Evolutionary conservation across 768 basidiomycete species (phyloP).

Genomic region (Omphalotus guepiniiformis): DNA sequence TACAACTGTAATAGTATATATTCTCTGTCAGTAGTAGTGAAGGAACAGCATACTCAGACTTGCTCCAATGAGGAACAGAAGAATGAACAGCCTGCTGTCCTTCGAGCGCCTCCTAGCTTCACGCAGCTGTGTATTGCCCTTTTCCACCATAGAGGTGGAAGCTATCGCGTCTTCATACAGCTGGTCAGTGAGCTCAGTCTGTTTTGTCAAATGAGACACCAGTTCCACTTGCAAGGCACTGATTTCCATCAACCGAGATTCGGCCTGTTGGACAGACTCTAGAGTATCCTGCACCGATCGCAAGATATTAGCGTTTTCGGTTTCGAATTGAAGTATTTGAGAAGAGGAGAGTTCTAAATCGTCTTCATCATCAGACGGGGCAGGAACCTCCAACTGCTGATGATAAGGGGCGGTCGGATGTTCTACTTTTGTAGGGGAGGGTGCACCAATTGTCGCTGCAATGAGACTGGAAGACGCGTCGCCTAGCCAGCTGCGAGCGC

Average conservation of each 20-base stretch:
- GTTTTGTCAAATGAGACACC: conserved; percentile 79
- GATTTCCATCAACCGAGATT: conserved; percentile 89
- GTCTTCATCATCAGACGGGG: conserved; percentile 61
- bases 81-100: conserved; percentile 84
- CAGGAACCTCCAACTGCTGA: conserved; percentile 23
- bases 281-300: conserved; percentile 82
- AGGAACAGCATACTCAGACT: conserved; percentile 89
- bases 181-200: conserved; percentile 90
- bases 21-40: conserved; percentile 68
- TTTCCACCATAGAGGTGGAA: conserved; percentile 79
- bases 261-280: conserved; percentile 87
- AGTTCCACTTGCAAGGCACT: conserved; percentile 91
- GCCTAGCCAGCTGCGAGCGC: conserved; percentile 56
- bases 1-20: conserved; percentile 2
- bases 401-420: conserved; percentile 20
- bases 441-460: conserved; percentile 55
- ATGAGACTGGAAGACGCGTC: conserved; percentile 54
- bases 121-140: conserved; percentile 85
- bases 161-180: conserved; percentile 93
- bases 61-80: conserved; percentile 90
- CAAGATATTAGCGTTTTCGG: conserved; percentile 85
- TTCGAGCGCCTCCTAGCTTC: conserved; percentile 85
- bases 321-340: conserved; percentile 90
- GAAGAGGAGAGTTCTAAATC: conserved; percentile 80
- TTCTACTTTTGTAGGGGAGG: conserved; percentile 26